A percentile compares a stretch with the other conserved stretches of the same genome.
Evolutionary conservation across 2,329 filamentous ascomycete genomes (phyloP).

Genomic region (Hymenoscyphus albidus): DNA sequence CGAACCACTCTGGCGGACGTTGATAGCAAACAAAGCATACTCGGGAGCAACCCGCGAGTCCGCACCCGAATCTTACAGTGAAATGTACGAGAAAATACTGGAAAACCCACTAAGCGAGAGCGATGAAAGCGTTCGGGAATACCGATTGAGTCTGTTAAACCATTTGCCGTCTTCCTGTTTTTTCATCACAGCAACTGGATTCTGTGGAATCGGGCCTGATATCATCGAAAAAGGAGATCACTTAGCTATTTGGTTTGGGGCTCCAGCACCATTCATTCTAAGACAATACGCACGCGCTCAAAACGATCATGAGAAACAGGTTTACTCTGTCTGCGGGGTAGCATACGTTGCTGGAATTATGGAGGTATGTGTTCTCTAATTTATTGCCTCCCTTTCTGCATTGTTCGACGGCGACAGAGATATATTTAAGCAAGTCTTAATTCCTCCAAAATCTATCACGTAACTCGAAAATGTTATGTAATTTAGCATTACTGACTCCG

Average conservation of each 20-base stretch:
- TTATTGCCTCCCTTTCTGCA: too few relatives aligned
- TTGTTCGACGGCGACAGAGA: too few relatives aligned
- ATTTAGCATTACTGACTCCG: neutral
- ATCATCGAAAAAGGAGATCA: neutral
- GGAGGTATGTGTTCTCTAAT: neutral
- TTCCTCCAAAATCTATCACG: too few relatives aligned
- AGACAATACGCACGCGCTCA: neutral
- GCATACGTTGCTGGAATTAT: neutral
- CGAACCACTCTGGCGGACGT: slow-evolving; percentile 1
- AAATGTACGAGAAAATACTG: neutral
- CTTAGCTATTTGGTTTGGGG: neutral
- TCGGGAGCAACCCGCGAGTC: neutral
- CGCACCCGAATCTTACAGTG: neutral
- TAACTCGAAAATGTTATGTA: too few relatives aligned
- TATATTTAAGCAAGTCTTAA: too few relatives aligned
- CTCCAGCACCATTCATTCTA: neutral
- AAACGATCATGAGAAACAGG: neutral
- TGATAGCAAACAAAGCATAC: slow-evolving; percentile 1
- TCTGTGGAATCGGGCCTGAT: neutral
- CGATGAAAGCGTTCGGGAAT: neutral
- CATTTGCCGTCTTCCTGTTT: neutral
- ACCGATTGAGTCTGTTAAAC: neutral
- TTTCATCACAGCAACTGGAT: neutral
- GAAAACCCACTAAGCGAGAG: neutral
- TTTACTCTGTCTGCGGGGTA: neutral